These are phyloP conservation scores for Astrocystis sublimbata DNA, from an alignment of 495 filamentous ascomycete species.

Conservation along the genomic window DNA sequence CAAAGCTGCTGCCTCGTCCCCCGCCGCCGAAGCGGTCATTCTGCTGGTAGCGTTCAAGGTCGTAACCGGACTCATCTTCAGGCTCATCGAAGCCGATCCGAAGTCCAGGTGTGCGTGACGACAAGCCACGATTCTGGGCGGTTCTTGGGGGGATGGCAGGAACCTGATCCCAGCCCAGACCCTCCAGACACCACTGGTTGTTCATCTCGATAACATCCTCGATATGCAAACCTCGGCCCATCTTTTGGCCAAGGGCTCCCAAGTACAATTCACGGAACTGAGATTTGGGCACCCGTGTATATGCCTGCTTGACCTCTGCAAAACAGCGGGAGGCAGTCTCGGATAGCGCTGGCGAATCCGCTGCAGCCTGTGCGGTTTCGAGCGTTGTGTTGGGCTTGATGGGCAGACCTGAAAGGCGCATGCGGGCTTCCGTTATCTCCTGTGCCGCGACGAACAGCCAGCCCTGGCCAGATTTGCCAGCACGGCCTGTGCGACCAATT, in stretches of 20 bases:
- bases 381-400: conserved; percentile 57
- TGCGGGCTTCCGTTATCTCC: conserved; percentile 54
- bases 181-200: conserved; percentile 61
- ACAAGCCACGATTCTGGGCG: conserved; percentile 50
- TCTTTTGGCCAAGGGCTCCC: conserved; percentile 54
- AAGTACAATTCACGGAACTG: conserved; percentile 42
- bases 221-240: conserved; percentile 26
- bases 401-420: conserved; percentile 63
- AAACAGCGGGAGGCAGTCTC: conserved; percentile 40
- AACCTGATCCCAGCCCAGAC: conserved; percentile 60
- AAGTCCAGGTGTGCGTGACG: conserved; percentile 46
- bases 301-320: conserved; percentile 35
- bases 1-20: neutral
- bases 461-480: conserved; percentile 75
- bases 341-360: conserved; percentile 37
- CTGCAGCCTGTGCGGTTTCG: conserved; percentile 52
- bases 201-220: conserved; percentile 51
- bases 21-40: neutral
- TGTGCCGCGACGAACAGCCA: conserved; percentile 68
- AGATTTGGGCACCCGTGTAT: conserved; percentile 32
- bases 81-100: conserved; percentile 38
- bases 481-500: conserved; percentile 71
- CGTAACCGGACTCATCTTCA: conserved; percentile 11
- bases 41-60: neutral
- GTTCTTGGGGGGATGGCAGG: conserved; percentile 53